Evolutionary conservation across 1,284 basidiomycete species (phyloP).

Genomic region (Chondrostereum purpureum): DNA sequence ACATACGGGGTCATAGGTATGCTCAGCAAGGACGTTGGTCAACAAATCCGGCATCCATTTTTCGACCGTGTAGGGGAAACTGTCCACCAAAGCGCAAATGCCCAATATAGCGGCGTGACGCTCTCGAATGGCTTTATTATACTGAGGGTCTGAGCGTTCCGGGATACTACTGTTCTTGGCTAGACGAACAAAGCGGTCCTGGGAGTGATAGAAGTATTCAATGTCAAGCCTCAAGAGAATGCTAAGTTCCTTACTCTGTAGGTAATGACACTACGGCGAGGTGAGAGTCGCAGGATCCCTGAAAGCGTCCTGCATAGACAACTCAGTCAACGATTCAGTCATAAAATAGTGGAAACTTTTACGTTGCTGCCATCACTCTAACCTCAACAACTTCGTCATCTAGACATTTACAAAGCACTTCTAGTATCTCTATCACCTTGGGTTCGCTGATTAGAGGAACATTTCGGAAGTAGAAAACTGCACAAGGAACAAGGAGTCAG

Average conservation of each 20-base stretch:
- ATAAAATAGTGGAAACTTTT: slow-evolving; percentile 19
- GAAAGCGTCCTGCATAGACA: slow-evolving; percentile 71
- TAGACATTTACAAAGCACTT: slow-evolving; percentile 63
- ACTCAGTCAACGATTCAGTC: slow-evolving; percentile 2
- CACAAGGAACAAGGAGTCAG: not conserved
- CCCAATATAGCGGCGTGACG: slow-evolving; percentile 78
- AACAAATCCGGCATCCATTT: slow-evolving; percentile 78
- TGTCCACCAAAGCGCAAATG: slow-evolving; percentile 72
- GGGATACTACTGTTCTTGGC: slow-evolving; percentile 55
- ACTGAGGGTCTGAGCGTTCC: slow-evolving; percentile 46
- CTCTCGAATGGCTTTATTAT: slow-evolving; percentile 58
- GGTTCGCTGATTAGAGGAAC: slow-evolving; percentile 55
- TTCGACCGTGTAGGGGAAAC: slow-evolving; percentile 82
- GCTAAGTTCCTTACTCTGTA: slow-evolving; percentile 45
- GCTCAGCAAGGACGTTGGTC: slow-evolving; percentile 67
- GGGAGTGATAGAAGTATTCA: too few species aligned
- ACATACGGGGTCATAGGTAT: slow-evolving; percentile 72
- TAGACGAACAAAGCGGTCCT: slow-evolving; percentile 68
- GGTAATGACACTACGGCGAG: slow-evolving; percentile 65
- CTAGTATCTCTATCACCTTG: slow-evolving; percentile 62
- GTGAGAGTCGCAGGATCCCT: slow-evolving; percentile 75
- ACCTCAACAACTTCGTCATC: slow-evolving; percentile 74
- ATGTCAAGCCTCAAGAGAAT: too few species aligned
- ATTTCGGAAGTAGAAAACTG: slow-evolving; percentile 74
- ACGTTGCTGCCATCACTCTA: slow-evolving; percentile 71